Conservation (phyloP, 2,329 filamentous ascomycete species). For the Aspergillus ustus region DNA sequence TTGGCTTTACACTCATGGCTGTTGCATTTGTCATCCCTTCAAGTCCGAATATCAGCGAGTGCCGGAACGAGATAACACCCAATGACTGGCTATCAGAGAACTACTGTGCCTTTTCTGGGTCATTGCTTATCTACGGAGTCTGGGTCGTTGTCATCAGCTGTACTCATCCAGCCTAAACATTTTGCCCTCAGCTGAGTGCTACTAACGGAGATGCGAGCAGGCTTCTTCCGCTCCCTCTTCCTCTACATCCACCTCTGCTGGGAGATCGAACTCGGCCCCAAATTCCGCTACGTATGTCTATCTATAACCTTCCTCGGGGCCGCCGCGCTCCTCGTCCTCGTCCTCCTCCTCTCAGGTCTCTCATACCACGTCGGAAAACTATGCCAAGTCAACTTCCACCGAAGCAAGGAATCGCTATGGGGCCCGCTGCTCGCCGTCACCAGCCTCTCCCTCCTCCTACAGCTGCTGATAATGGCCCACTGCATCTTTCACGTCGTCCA, state of each 20-base stretch:
- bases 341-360: no score
- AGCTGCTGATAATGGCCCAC: no score
- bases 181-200: no score
- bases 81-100: conserved; percentile 1
- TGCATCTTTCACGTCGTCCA: no score
- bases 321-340: no score
- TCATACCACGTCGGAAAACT: not conserved
- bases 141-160: conserved; percentile 1
- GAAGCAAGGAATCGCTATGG: not conserved
- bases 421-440: not conserved
- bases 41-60: no score
- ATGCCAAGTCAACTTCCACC: not conserved
- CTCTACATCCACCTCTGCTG: not conserved
- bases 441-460: not conserved
- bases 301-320: no score
- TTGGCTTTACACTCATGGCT: conserved; percentile 4
- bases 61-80: not conserved
- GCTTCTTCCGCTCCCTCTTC: conserved; percentile 1
- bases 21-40: no score
- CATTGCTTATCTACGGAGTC: not conserved
- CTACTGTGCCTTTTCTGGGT: not conserved
- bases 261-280: not conserved
- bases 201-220: not conserved
- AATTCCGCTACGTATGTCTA: not conserved
- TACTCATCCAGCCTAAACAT: not conserved